A percentile compares a stretch with the other conserved stretches of the same genome.
These are phyloP conservation scores for Chrysosporium queenslandicum DNA, from an alignment of 2,329 filamentous ascomycete species.

Conservation along the genomic window DNA sequence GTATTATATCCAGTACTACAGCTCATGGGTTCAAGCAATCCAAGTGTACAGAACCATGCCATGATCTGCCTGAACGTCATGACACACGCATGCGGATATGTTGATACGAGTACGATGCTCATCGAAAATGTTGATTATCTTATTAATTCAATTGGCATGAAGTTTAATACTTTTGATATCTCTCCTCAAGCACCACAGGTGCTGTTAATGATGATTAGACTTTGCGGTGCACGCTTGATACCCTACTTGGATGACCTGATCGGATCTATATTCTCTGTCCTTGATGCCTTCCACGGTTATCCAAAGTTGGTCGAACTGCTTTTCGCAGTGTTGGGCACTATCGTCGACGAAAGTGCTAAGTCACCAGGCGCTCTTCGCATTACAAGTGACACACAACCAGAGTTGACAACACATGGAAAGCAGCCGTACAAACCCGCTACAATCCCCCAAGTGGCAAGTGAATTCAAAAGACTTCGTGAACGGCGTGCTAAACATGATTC, in stretches of 20 bases:
- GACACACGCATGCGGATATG: conserved; percentile 65
- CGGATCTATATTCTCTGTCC: conserved; percentile 76
- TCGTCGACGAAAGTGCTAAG: conserved; percentile 71
- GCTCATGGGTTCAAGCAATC: conserved; percentile 63
- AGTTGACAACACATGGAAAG: conserved; percentile 24
- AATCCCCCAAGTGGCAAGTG: conserved; percentile 27
- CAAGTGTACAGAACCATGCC: conserved; percentile 64
- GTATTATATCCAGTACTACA: conserved; percentile 84
- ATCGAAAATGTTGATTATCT: conserved; percentile 93
- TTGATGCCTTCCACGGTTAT: conserved; percentile 96
- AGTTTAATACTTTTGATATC: conserved; percentile 84
- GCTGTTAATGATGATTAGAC: conserved; percentile 81
- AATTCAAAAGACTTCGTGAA: conserved; percentile 28
- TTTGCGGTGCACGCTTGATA: conserved; percentile 70
- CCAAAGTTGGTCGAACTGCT: conserved; percentile 72
- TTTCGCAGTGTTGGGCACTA: conserved; percentile 69
- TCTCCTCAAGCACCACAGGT: conserved; percentile 86
- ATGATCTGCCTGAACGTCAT: conserved; percentile 73
- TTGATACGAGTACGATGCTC: conserved; percentile 64
- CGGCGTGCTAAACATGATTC: conserved; percentile 23
- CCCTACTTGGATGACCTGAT: conserved; percentile 89
- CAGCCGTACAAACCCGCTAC: conserved; percentile 24
- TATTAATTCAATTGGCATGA: conserved; percentile 80
- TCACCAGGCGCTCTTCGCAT: conserved; percentile 41
- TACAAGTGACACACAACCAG: conserved; percentile 23